Evolutionary conservation across 2,329 filamentous ascomycete genomes (phyloP).

Genomic region (Nannizziopsis arthrosporioides): DNA sequence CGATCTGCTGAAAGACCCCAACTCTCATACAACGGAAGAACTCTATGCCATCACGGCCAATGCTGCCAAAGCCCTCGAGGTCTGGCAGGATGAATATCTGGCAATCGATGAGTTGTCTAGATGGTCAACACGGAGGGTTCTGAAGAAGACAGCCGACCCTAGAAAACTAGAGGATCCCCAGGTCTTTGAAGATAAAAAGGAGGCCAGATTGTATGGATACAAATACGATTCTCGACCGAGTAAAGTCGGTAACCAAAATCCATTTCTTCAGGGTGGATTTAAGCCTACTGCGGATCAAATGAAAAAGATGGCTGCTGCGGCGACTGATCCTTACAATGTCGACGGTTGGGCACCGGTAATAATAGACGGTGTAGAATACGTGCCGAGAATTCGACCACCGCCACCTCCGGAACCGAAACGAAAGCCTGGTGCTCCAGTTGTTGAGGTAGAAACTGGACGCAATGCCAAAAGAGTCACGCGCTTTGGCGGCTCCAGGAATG

Average conservation of each 20-base stretch:
- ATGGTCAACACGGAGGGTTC: slow-evolving; percentile 36
- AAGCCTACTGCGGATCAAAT: slow-evolving; percentile 34
- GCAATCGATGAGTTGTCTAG: slow-evolving; percentile 41
- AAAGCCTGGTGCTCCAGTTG: slow-evolving; percentile 11
- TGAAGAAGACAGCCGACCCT: slow-evolving; percentile 39
- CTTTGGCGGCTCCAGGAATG: slow-evolving; percentile 12
- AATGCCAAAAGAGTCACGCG: slow-evolving; percentile 13
- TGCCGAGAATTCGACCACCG: slow-evolving; percentile 25
- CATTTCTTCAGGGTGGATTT: slow-evolving; percentile 43
- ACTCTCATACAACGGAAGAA: slow-evolving; percentile 39
- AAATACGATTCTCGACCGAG: slow-evolving; percentile 41
- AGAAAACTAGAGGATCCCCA: slow-evolving; percentile 41
- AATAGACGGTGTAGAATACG: slow-evolving; percentile 28
- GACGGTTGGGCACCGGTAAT: slow-evolving; percentile 32
- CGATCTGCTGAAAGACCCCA: slow-evolving; percentile 27
- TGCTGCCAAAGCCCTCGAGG: slow-evolving; percentile 40
- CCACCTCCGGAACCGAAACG: slow-evolving; percentile 22
- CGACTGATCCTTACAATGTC: slow-evolving; percentile 29
- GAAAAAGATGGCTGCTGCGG: slow-evolving; percentile 30
- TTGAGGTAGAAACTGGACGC: slow-evolving; percentile 5
- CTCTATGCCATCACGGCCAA: slow-evolving; percentile 47
- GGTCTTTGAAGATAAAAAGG: slow-evolving; percentile 50
- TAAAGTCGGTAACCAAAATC: slow-evolving; percentile 43
- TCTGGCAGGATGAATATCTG: slow-evolving; percentile 50
- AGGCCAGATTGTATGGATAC: slow-evolving; percentile 50